phyloP scores from a whole-genome alignment of 1,284 basidiomycete genomes.

The Grifola frondosa region DNA sequence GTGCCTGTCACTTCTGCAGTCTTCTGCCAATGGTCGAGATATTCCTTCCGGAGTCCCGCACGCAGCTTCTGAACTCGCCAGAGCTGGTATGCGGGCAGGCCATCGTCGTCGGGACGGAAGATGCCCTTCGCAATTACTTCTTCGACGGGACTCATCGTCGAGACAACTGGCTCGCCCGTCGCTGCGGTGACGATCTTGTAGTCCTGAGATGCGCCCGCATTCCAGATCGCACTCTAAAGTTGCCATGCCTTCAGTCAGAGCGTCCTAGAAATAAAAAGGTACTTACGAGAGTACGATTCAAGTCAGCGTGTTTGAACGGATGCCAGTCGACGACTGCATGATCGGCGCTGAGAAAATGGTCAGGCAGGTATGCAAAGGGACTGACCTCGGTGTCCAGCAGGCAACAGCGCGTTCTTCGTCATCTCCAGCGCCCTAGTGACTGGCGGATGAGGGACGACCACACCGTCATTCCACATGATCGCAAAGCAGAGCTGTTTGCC shows the following conservation, averaged over 20 bases:
- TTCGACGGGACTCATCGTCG: constrained; percentile 50
- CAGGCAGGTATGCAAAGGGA: neutral
- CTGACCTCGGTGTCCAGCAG: constrained; percentile 66
- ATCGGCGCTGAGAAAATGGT: neutral
- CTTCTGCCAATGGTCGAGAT: too few relatives aligned
- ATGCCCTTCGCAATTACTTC: neutral
- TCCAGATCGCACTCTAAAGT: constrained; percentile 16
- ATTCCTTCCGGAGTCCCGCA: too few relatives aligned
- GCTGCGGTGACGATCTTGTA: constrained; percentile 4
- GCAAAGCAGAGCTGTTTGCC: constrained; percentile 61
- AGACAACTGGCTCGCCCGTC: constrained; percentile 60
- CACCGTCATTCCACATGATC: constrained; percentile 63
- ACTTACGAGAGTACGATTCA: constrained; percentile 51
- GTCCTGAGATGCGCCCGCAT: constrained; percentile 17
- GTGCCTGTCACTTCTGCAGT: too few relatives aligned
- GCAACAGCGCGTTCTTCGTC: constrained; percentile 55
- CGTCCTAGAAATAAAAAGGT: constrained; percentile 32
- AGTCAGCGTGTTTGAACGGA: constrained; percentile 47
- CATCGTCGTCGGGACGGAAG: neutral
- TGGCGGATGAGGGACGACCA: constrained; percentile 70
- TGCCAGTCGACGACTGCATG: neutral
- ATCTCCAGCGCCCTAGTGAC: constrained; percentile 61
- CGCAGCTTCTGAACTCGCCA: too few relatives aligned
- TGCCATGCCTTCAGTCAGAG: neutral
- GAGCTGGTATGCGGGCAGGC: constrained; percentile 29